Percentiles rank a stretch among this genome's conserved stretches.
Evolutionary conservation across 2,329 filamentous ascomycete genomes (phyloP).

Genomic region (Ophiostoma sp.): DNA sequence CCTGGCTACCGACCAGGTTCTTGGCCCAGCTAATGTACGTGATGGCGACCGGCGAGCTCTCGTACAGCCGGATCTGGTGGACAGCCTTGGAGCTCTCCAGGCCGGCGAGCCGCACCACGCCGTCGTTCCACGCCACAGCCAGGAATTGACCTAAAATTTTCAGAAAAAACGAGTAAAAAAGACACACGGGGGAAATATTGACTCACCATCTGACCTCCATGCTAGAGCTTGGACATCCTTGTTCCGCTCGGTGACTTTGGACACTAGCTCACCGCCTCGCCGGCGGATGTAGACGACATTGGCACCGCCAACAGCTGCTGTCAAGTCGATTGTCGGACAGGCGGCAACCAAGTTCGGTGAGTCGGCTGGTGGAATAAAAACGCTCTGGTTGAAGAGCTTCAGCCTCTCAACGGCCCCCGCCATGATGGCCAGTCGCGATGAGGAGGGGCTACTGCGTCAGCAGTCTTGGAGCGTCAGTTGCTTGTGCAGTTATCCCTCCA

Average conservation of each 20-base stretch:
- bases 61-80: conserved; percentile 64
- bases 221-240: conserved; percentile 51
- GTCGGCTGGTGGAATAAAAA: conserved; percentile 53
- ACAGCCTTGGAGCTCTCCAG: conserved; percentile 79
- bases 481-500: neutral
- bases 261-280: conserved; percentile 68
- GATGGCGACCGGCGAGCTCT: conserved; percentile 45
- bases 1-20: conserved; percentile 42
- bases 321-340: conserved; percentile 82
- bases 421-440: neutral
- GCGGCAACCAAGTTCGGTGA: conserved; percentile 64
- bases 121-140: conserved; percentile 82
- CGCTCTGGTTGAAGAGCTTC: conserved; percentile 56
- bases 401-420: conserved; percentile 33
- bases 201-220: conserved; percentile 69
- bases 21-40: conserved; percentile 57
- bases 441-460: neutral
- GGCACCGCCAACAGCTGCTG: conserved; percentile 69
- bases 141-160: conserved; percentile 65
- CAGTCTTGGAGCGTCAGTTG: neutral
- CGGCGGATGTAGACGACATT: conserved; percentile 71
- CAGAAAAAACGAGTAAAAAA: conserved; percentile 33
- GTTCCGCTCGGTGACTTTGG: conserved; percentile 47
- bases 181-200: neutral
- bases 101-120: conserved; percentile 72